phyloP scores from a whole-genome alignment of 2,329 filamentous ascomycete species.

The Pestalotiopsis sp. region DNA sequence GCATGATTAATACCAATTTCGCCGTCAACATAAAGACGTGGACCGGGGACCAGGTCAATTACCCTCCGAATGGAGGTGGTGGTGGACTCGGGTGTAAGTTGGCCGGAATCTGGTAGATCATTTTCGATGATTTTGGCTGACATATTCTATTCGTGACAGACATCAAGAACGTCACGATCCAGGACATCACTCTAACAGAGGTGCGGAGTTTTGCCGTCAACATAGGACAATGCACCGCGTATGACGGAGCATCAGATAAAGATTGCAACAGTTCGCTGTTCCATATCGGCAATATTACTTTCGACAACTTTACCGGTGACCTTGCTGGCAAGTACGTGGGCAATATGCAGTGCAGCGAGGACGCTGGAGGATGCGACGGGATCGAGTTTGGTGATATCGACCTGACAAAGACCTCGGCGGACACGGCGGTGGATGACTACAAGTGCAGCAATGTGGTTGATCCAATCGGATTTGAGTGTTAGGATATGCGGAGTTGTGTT shows the following conservation, averaged over 20 bases:
- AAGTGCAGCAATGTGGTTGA: conserved; percentile 18
- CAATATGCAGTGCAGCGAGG: conserved; percentile 17
- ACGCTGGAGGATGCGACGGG: not conserved
- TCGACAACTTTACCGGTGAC: conserved; percentile 20
- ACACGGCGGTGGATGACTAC: conserved; percentile 21
- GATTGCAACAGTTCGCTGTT: conserved; percentile 25
- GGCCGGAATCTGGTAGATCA: conserved; percentile 18
- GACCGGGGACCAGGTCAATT: conserved; percentile 53
- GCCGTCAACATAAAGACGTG: conserved; percentile 62
- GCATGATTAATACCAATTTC: conserved; percentile 47
- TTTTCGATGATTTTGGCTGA: not conserved
- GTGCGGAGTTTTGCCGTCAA: conserved; percentile 17
- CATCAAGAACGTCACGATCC: conserved; percentile 24
- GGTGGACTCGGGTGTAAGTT: conserved; percentile 48
- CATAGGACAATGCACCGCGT: conserved; percentile 25
- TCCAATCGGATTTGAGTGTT: conserved; percentile 17
- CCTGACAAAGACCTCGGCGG: conserved; percentile 13
- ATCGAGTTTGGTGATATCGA: conserved; percentile 18
- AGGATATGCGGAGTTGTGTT: not conserved
- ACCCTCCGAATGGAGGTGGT: conserved; percentile 61
- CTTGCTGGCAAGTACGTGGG: conserved; percentile 13
- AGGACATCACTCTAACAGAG: conserved; percentile 23
- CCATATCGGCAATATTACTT: conserved; percentile 20
- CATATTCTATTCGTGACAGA: not conserved
- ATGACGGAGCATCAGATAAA: conserved; percentile 17